phyloP scores from a whole-genome alignment of 192 early-diverging fungal species.

The Linnemannia hyalina region DNA sequence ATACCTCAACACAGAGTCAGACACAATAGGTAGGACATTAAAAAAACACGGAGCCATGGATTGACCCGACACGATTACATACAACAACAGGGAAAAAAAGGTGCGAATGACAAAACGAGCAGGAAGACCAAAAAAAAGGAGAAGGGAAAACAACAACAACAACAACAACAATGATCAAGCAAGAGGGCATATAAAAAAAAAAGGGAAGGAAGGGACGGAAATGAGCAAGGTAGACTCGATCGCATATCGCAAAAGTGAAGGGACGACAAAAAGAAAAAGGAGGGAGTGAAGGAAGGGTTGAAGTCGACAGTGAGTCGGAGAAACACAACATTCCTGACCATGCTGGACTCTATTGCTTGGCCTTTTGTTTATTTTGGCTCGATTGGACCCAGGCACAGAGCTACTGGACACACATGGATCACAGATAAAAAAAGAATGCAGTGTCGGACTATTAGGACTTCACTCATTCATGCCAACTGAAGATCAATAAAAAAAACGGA shows the following conservation, averaged over 20 bases:
- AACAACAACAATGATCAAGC: neutral
- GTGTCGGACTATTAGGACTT: neutral
- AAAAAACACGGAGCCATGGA: neutral
- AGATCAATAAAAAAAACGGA: neutral
- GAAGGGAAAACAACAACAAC: neutral
- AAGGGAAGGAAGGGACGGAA: neutral
- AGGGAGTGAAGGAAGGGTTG: neutral
- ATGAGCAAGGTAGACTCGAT: neutral
- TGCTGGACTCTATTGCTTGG: neutral
- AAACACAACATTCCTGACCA: conserved; percentile 22
- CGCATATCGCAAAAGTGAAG: neutral
- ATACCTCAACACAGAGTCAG: too few relatives aligned
- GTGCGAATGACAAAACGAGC: neutral
- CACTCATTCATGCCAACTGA: neutral
- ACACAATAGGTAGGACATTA: too few relatives aligned
- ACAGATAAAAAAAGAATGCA: neutral
- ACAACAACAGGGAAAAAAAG: neutral
- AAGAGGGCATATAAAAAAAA: neutral
- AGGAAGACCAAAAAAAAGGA: neutral
- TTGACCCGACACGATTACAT: neutral
- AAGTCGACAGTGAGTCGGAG: neutral
- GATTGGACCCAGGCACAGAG: neutral
- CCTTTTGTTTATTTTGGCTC: neutral
- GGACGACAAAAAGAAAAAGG: neutral
- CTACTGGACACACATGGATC: neutral